Base-by-base conservation (phyloP, 2,329 filamentous ascomycete species). In the Albifimbria verrucaria region DNA sequence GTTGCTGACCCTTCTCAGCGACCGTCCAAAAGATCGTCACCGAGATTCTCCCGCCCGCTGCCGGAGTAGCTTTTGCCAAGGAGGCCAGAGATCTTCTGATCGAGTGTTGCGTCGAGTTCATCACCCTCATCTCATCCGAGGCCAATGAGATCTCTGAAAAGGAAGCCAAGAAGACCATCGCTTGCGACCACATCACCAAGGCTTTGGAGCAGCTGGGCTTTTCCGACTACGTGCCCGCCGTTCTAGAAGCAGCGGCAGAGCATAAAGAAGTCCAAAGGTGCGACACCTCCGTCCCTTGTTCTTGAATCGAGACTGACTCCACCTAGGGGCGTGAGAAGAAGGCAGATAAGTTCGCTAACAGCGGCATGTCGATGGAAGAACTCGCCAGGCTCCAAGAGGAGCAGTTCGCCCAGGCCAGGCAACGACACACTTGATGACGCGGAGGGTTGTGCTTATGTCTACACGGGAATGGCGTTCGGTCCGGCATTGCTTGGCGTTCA, bases 111-210 rank as follows among this genome's bases (percentile, higher is more conserved):
- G 93, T 99, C 65, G 94, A 99, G 72, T 99, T 99, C 72, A 97
- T 99, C 72, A 97, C 94, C 18, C 84, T 99, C 65, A 89, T 99
- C 62, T 97, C 92, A n/a, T 96, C 91, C 47, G 93, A 99, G 76
- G 94, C 94, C 57, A 99, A 99, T 72, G 94, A 99, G 65, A 99
- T 99, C 59, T 95, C 92, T 12, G 94, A 99, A 71, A 96, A 96
- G 72, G 94, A 99, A 67, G 91, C 92, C 48, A 99, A 99, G 78
- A 99, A 99, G 81, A 99, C 94, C 4, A 99, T 99, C 63, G 93
- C 93, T 12, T 96, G 91, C 71, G 94, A 99, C 65, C 94, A 99
- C 75, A 95, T 99, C 64, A 95, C 93, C 66, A 93, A 93, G 67
- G 94, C 94, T 1, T 81, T 99, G 42, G 89, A 93, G 63, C 90